Evolutionary conservation across 345 rosid species (phyloP).

Genomic region (Arabidopsis thaliana): TAIR10.1 NC_003074.8:19814501-19815000

Average conservation of each 20-base stretch:
- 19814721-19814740: conserved; percentile 15
- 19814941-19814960: neutral
- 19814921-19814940: conserved; percentile 50
- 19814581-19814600: conserved; percentile 8
- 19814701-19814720: conserved; percentile 72
- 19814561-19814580: conserved; percentile 35
- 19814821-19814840: conserved; percentile 99
- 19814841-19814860: conserved; percentile 99
- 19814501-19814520: conserved; percentile 48
- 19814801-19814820: conserved; percentile 26
- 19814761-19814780: no score
- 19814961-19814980: neutral
- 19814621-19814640: conserved; percentile 6
- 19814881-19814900: conserved; percentile 99
- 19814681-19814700: conserved; percentile 99
- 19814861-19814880: conserved; percentile 97
- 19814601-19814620: neutral
- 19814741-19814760: neutral
- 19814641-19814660: conserved; percentile 8
- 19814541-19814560: conserved; percentile 24
- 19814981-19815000: conserved; percentile 3
- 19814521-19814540: conserved; percentile 41
- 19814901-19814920: conserved; percentile 96
- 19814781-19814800: neutral
- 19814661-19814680: conserved; percentile 64